Evolutionary conservation across 805 yeast genomes (phyloP).

Genomic region (Brettanomyces sp.): DNA sequence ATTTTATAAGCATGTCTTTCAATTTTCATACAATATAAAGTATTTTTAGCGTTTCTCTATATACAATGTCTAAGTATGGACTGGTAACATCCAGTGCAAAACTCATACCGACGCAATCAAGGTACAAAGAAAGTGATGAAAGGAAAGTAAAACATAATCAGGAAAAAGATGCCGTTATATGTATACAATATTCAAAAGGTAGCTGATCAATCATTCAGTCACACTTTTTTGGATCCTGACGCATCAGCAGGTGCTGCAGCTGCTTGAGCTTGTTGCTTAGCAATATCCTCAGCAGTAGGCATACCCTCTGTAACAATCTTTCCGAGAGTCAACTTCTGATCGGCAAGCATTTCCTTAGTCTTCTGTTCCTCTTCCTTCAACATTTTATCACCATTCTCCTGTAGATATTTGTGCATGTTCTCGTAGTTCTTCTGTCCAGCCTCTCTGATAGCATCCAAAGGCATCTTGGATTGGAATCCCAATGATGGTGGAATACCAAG

Average conservation of each 20-base stretch:
- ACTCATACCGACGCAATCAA: too few relatives aligned
- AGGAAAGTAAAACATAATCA: too few relatives aligned
- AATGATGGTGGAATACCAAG: conserved; percentile 50
- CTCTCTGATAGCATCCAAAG: conserved; percentile 81
- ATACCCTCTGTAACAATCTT: conserved; percentile 78
- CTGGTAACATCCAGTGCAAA: too few relatives aligned
- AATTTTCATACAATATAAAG: too few relatives aligned
- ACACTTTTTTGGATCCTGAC: not conserved
- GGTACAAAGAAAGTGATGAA: too few relatives aligned
- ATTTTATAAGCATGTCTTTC: too few relatives aligned
- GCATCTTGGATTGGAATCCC: conserved; percentile 51
- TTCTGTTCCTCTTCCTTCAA: conserved; percentile 78
- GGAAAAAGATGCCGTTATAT: too few relatives aligned
- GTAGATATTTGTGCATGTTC: conserved; percentile 56
- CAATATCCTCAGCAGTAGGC: conserved; percentile 62
- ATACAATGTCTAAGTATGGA: too few relatives aligned
- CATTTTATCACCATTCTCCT: conserved; percentile 53
- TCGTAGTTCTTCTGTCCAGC: conserved; percentile 87
- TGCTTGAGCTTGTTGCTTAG: conserved; percentile 25
- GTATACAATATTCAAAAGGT: too few relatives aligned
- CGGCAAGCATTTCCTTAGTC: conserved; percentile 73
- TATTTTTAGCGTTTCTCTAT: too few relatives aligned
- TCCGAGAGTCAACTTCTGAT: conserved; percentile 75
- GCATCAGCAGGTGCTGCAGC: conserved; percentile 1
- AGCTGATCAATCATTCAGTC: not conserved